A percentile compares a stretch with the other conserved stretches of the same genome.
Evolutionary conservation across 768 basidiomycete genomes (phyloP).

Genomic region (Mycena olivaceomarginata): DNA sequence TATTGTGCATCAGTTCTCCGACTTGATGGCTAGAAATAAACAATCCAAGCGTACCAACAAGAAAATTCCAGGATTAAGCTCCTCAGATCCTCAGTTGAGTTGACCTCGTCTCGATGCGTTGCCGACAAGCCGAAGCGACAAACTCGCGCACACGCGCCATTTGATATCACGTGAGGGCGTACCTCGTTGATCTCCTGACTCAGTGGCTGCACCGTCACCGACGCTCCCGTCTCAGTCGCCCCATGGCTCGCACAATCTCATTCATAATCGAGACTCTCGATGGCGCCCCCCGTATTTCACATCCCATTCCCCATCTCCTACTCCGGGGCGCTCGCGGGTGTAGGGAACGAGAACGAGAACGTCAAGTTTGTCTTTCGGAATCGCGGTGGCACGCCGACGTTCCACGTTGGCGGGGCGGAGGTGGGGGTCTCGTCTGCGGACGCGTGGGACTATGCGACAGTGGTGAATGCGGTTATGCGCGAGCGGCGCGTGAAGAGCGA

Average conservation of each 20-base stretch:
- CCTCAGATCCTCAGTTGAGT: no score
- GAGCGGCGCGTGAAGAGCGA: background rate
- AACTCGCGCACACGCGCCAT: no score
- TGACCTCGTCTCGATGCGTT: no score
- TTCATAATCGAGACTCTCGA: slow-evolving; percentile 30
- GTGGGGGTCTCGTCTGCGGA: slow-evolving; percentile 14
- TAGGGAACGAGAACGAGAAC: background rate
- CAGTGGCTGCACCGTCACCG: no score
- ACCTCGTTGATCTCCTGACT: no score
- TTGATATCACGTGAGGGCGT: no score
- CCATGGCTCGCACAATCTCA: slow-evolving; percentile 2
- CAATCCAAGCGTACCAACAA: no score
- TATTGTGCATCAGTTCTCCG: no score
- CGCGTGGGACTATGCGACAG: slow-evolving; percentile 28
- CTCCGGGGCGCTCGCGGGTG: background rate
- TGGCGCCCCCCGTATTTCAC: slow-evolving; percentile 38
- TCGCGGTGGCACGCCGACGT: slow-evolving; percentile 36
- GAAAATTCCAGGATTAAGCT: no score
- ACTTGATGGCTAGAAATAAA: no score
- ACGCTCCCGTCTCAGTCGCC: background rate
- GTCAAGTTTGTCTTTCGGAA: slow-evolving; percentile 35
- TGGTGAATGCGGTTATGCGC: slow-evolving; percentile 17
- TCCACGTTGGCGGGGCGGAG: slow-evolving; percentile 42
- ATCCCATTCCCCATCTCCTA: slow-evolving; percentile 36
- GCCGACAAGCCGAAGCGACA: no score